Evolutionary conservation across 1,139 yeast species (phyloP), one percentile per base, ranked within the genome.

Genomic region (Candida albicans): DNA sequence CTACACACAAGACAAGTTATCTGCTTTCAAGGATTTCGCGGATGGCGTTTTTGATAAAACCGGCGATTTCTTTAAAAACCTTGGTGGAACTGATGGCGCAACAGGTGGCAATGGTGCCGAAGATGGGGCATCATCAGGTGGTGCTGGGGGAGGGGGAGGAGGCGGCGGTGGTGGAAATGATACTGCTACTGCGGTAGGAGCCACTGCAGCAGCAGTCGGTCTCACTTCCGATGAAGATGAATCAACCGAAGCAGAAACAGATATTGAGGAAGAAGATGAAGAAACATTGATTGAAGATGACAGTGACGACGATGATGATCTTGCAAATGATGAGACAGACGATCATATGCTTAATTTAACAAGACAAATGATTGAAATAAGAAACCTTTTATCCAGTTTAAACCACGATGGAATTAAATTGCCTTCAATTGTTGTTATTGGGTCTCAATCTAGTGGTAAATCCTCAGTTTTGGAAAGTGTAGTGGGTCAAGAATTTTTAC

Each of bases 381-480:
- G 98, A 58, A 79, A 84, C 42, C 77, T 93, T 37, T 70, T 95
- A 43, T 79, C 87, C 46, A 82, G 80, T 48, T 81, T 95, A 14
- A 95, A 90, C 57, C 84, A 86, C 48, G 91, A 89, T 34, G 79
- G 88, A 10, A 71, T 93, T 37, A 87, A 84, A 51, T 70, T 95
- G 34, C 99, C 99, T 1, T 87, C 96, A 0, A 95, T 95, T 54
- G 99, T 95, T 13, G 99, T 95, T 1, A 81, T 95, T 52, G 99
- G 99, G 0, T 93, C 99, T 1, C 99, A 95, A 67, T 87, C 96
- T 9, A 88, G 96, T 41, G 99, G 99, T 42, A 91, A 91, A 63
- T 87, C 96, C 0, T 90, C 97, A 0, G 98, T 91, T 1, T 74
- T 91, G 47, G 98, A 91, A 61, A 81, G 96, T 12, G 86, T 91